Evolutionary conservation across 139 green algal species (phyloP).

Genomic region (Picochlorum sp.): DNA sequence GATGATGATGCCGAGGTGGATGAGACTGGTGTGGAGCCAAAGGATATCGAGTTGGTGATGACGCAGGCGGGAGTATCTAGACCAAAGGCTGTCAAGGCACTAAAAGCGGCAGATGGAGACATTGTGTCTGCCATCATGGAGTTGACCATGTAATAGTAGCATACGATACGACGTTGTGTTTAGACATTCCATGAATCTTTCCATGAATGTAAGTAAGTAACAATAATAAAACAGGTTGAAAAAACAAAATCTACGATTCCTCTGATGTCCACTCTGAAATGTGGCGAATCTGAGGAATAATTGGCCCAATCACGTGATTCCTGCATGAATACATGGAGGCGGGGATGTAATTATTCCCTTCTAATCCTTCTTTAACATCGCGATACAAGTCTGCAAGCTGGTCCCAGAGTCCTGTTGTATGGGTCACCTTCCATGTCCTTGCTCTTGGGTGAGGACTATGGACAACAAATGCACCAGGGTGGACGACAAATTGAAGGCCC

Average conservation of each 20-base stretch:
- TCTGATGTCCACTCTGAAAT: slow-evolving; percentile 1
- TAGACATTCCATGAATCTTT: background rate
- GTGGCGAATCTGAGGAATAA: slow-evolving; percentile 7
- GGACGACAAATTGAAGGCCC: slow-evolving; percentile 37
- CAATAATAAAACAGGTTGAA: background rate
- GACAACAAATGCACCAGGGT: slow-evolving; percentile 43
- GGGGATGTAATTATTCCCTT: slow-evolving; percentile 20
- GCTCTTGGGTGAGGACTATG: slow-evolving; percentile 40
- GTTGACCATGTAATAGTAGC: slow-evolving; percentile 45
- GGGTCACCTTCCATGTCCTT: slow-evolving; percentile 36
- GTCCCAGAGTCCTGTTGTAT: slow-evolving; percentile 35
- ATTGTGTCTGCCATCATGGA: slow-evolving; percentile 98
- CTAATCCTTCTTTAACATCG: slow-evolving; percentile 26
- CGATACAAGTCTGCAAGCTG: slow-evolving; percentile 31
- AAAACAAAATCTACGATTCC: background rate
- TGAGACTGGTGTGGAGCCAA: slow-evolving; percentile 87
- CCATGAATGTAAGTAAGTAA: background rate
- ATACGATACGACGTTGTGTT: background rate
- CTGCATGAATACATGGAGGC: slow-evolving; percentile 28
- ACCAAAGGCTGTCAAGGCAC: slow-evolving; percentile 82
- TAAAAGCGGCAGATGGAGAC: slow-evolving; percentile 85
- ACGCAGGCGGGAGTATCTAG: slow-evolving; percentile 84
- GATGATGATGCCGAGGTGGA: slow-evolving; percentile 87
- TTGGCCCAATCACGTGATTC: slow-evolving; percentile 18
- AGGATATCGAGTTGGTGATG: slow-evolving; percentile 99